Conservation (phyloP, 768 basidiomycete species). For the Pulveroboletus sp. region DNA sequence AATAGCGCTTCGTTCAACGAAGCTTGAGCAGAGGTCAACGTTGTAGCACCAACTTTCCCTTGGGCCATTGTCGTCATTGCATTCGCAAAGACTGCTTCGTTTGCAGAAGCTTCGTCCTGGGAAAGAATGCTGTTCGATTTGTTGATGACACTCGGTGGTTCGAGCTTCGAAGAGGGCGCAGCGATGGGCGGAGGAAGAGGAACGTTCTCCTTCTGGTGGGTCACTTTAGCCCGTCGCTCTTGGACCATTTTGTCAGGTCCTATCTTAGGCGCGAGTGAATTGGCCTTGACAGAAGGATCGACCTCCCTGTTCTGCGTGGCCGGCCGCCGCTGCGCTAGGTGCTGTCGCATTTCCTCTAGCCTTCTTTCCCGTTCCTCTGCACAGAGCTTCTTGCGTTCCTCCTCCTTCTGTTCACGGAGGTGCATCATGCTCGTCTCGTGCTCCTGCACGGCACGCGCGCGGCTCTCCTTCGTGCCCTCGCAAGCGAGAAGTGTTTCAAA, state of each 20-base stretch:
- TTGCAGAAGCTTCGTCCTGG: slow-evolving; percentile 22
- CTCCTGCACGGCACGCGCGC: slow-evolving; percentile 28
- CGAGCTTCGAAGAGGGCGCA: slow-evolving; percentile 16
- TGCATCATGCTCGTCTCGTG: slow-evolving; percentile 32
- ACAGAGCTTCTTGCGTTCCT: slow-evolving; percentile 30
- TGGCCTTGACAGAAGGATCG: slow-evolving; percentile 12
- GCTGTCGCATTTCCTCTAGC: slow-evolving; percentile 16
- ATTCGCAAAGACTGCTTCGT: slow-evolving; percentile 26
- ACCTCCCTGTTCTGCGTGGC: slow-evolving; percentile 13
- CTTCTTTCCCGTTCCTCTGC: slow-evolving; percentile 28
- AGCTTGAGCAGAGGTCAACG: slow-evolving; percentile 18
- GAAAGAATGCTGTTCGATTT: slow-evolving; percentile 27
- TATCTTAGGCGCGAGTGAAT: slow-evolving; percentile 9
- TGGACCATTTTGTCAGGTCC: slow-evolving; percentile 15
- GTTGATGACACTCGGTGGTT: slow-evolving; percentile 19
- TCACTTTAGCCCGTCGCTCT: slow-evolving; percentile 11
- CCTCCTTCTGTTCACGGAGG: slow-evolving; percentile 32
- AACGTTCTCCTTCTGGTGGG: slow-evolving; percentile 28
- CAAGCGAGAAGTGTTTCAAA: slow-evolving; percentile 23
- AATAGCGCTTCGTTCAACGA: slow-evolving; percentile 26
- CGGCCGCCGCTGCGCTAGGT: slow-evolving; percentile 20
- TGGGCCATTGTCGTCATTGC: slow-evolving; percentile 22
- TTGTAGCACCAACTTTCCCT: slow-evolving; percentile 1
- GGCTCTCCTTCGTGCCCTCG: slow-evolving; percentile 29
- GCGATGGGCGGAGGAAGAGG: slow-evolving; percentile 10